Percentiles rank a stretch among this genome's conserved stretches.
Conservation (phyloP, 345 rosid genomes). For the Lumnitzera racemosa region DNA sequence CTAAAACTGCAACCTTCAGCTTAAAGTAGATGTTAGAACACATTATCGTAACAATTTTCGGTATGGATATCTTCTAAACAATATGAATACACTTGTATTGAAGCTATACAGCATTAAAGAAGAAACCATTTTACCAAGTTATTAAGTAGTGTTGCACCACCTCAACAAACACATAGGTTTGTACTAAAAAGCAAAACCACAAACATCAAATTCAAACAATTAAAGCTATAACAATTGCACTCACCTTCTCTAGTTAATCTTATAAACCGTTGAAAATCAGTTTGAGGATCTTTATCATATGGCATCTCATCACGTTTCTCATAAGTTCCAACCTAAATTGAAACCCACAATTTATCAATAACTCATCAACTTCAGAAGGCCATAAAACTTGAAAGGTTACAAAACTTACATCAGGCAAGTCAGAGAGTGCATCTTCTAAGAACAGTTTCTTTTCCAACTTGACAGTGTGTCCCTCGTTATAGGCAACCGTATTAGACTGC, state of each 20-base stretch:
- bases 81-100: too few species aligned
- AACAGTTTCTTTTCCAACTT: slow-evolving; percentile 30
- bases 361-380: slow-evolving; percentile 15
- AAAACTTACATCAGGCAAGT: slow-evolving; percentile 45
- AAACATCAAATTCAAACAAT: too few species aligned
- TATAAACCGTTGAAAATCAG: slow-evolving; percentile 40
- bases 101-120: too few species aligned
- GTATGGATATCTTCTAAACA: too few species aligned
- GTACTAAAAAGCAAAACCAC: too few species aligned
- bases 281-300: slow-evolving; percentile 28
- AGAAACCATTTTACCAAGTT: too few species aligned
- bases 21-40: too few species aligned
- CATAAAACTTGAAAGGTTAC: neutral
- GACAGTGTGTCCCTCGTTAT: slow-evolving; percentile 28
- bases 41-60: too few species aligned
- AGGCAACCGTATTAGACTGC: slow-evolving; percentile 38
- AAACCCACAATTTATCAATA: neutral
- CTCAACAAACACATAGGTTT: too few species aligned
- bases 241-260: slow-evolving; percentile 32
- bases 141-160: too few species aligned
- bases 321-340: slow-evolving; percentile 31
- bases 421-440: slow-evolving; percentile 47
- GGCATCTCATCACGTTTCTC: slow-evolving; percentile 42
- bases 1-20: too few species aligned
- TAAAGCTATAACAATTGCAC: neutral